Evolutionary conservation across 441 rosid genomes (phyloP).

Genomic region (Brassica hybrid): DNA sequence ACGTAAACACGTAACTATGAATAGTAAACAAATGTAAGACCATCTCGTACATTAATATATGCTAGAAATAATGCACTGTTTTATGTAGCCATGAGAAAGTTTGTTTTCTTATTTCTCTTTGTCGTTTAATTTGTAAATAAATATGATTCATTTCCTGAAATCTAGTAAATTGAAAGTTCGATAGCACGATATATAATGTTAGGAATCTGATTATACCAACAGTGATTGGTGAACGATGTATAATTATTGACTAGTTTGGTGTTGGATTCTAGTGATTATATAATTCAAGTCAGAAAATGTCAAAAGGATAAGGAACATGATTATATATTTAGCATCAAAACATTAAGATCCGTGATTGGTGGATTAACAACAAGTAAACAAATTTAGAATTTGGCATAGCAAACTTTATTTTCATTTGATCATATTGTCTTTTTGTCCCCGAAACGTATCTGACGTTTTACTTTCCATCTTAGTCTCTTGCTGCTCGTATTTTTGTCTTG

Average conservation of each 20-base stretch:
- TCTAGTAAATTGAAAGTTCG: slow-evolving; percentile 19
- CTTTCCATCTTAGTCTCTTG: slow-evolving; percentile 1
- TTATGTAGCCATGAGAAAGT: neutral
- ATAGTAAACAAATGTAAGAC: neutral
- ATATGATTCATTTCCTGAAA: slow-evolving; percentile 18
- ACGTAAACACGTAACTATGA: neutral
- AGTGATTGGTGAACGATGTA: neutral
- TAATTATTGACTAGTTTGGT: slow-evolving; percentile 21
- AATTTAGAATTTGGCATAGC: neutral
- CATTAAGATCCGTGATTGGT: slow-evolving; percentile 41
- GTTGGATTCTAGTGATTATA: slow-evolving; percentile 33
- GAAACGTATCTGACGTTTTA: slow-evolving; percentile 34
- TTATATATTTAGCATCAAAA: slow-evolving; percentile 35
- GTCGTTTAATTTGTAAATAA: slow-evolving; percentile 1
- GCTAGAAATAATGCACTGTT: neutral
- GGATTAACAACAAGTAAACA: slow-evolving; percentile 30
- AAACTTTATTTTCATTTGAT: neutral
- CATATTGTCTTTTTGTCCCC: slow-evolving; percentile 37
- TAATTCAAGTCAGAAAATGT: slow-evolving; percentile 14
- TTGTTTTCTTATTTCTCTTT: neutral
- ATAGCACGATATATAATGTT: neutral
- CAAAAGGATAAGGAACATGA: slow-evolving; percentile 38
- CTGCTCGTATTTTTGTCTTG: neutral
- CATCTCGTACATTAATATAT: neutral
- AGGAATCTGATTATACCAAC: neutral